phyloP scores from a whole-genome alignment of 805 yeast genomes.

The Ogataea dorogensis region DNA sequence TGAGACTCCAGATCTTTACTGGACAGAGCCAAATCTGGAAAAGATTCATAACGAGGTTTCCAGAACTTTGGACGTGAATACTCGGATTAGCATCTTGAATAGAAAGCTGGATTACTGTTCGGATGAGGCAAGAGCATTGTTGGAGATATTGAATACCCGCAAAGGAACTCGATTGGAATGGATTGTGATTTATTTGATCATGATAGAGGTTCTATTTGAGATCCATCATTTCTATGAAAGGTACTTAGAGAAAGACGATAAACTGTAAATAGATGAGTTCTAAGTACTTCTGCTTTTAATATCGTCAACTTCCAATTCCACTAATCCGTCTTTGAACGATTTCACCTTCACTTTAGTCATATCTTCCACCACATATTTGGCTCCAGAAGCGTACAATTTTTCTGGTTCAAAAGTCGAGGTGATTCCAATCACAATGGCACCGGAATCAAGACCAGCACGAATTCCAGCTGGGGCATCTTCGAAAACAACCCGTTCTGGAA shows the following conservation, averaged over 20 bases:
- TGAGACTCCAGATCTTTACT: conserved; percentile 89
- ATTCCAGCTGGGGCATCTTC: conserved; percentile 93
- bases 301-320: conserved; percentile 36
- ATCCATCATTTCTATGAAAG: conserved; percentile 68
- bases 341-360: conserved; percentile 60
- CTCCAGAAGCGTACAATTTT: conserved; percentile 71
- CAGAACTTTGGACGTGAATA: conserved; percentile 67
- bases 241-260: conserved; percentile 26
- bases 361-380: conserved; percentile 77
- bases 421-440: conserved; percentile 79
- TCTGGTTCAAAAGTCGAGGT: conserved; percentile 75
- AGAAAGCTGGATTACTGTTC: conserved; percentile 87
- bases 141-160: conserved; percentile 72
- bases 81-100: conserved; percentile 76
- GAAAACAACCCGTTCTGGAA: conserved; percentile 56
- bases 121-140: conserved; percentile 78
- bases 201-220: conserved; percentile 85
- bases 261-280: conserved; percentile 7
- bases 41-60: conserved; percentile 70
- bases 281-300: conserved; percentile 1
- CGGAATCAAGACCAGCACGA: conserved; percentile 79
- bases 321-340: conserved; percentile 46
- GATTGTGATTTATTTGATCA: conserved; percentile 80
- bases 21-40: conserved; percentile 89
- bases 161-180: conserved; percentile 78